Percentiles rank a stretch among this genome's conserved stretches.
Evolutionary conservation across 2,329 filamentous ascomycete genomes (phyloP).

Genomic region (Elsinoe arachidis): DNA sequence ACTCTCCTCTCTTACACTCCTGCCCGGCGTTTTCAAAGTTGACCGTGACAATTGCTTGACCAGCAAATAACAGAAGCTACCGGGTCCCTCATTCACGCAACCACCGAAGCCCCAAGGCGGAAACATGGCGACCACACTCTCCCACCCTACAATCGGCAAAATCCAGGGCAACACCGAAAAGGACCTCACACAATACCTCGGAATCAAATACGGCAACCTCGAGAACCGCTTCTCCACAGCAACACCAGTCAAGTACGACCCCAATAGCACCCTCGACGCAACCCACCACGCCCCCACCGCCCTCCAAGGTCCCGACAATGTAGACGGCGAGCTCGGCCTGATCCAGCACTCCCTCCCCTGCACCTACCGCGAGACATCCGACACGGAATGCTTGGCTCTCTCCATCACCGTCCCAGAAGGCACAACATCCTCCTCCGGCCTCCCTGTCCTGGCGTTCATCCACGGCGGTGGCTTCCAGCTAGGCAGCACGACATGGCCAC

Average conservation of each 20-base stretch:
- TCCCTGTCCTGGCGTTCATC: constrained; percentile 46
- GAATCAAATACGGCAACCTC: constrained; percentile 33
- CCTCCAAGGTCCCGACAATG: constrained; percentile 33
- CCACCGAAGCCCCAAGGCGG: background rate
- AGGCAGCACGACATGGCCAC: constrained; percentile 46
- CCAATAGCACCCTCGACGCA: constrained; percentile 24
- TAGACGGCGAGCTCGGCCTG: constrained; percentile 39
- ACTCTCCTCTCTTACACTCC: too few species aligned
- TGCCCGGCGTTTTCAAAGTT: too few species aligned
- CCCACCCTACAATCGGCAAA: constrained; percentile 20
- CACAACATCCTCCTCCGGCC: constrained; percentile 20
- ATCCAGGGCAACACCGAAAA: constrained; percentile 20
- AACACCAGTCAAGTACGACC: constrained; percentile 24
- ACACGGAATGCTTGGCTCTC: constrained; percentile 43
- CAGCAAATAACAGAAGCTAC: too few species aligned
- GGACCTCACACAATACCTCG: constrained; percentile 28
- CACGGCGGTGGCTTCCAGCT: constrained; percentile 45
- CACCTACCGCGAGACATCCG: constrained; percentile 32
- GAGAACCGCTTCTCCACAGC: constrained; percentile 30
- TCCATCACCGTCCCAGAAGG: constrained; percentile 41
- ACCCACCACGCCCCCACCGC: constrained; percentile 32
- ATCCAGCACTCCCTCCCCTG: constrained; percentile 41
- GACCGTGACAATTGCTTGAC: too few species aligned
- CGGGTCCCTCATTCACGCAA: background rate
- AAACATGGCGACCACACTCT: background rate